Evolutionary conservation across 2,329 filamentous ascomycete genomes (phyloP).

Genomic region (Sarocladium oryzae): DNA sequence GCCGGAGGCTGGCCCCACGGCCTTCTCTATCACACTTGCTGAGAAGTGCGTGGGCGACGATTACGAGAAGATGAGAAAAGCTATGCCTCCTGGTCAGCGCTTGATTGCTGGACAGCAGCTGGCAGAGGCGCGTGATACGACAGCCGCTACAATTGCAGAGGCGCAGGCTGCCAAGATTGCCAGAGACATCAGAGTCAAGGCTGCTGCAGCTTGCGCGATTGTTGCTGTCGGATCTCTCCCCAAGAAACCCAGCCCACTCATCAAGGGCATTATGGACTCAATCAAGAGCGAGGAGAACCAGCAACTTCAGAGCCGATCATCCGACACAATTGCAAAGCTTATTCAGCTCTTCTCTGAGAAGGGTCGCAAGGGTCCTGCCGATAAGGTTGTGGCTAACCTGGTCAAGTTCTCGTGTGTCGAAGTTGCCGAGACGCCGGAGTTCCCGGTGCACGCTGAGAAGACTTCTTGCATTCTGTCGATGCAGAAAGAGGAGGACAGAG

Average conservation of each 20-base stretch:
- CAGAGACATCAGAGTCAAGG: slow-evolving; percentile 78
- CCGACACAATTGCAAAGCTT: slow-evolving; percentile 74
- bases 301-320: slow-evolving; percentile 80
- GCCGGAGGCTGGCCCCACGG: slow-evolving; percentile 80
- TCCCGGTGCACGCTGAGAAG: slow-evolving; percentile 73
- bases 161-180: slow-evolving; percentile 72
- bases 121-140: slow-evolving; percentile 66
- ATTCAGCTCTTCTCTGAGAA: slow-evolving; percentile 80
- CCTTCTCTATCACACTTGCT: slow-evolving; percentile 81
- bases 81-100: slow-evolving; percentile 80
- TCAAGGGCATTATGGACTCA: slow-evolving; percentile 98
- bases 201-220: slow-evolving; percentile 78
- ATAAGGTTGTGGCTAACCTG: slow-evolving; percentile 92
- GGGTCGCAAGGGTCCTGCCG: slow-evolving; percentile 76
- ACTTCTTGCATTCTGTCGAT: slow-evolving; percentile 82
- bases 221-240: slow-evolving; percentile 83
- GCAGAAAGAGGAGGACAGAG: slow-evolving; percentile 92
- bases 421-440: slow-evolving; percentile 94
- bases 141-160: slow-evolving; percentile 68
- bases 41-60: slow-evolving; percentile 83
- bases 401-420: slow-evolving; percentile 98
- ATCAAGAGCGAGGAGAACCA: slow-evolving; percentile 91
- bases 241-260: slow-evolving; percentile 87
- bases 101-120: slow-evolving; percentile 76
- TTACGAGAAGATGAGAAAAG: slow-evolving; percentile 81